Percentiles rank a stretch among this genome's conserved stretches.
phyloP scores from a whole-genome alignment of 78 protist species.

The Speleostelium caveatum region DNA sequence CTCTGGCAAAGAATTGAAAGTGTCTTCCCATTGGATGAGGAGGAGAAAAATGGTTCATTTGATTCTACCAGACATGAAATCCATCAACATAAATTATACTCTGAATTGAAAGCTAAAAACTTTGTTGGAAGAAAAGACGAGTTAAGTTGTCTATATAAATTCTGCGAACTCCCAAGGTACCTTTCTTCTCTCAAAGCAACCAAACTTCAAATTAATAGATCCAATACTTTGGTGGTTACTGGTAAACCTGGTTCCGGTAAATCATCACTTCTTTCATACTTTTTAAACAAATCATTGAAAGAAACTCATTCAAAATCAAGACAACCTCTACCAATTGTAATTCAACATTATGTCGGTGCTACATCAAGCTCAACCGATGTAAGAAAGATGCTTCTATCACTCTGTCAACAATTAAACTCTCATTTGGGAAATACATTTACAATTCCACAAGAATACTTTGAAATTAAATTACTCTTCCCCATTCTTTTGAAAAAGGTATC shows the following conservation, averaged over 20 bases:
- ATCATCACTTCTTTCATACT: slow-evolving; percentile 47
- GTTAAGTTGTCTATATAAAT: slow-evolving; percentile 31
- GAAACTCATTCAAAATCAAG: not conserved
- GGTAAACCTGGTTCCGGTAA: slow-evolving; percentile 87
- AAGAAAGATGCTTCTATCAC: not conserved
- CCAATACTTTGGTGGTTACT: slow-evolving; percentile 38
- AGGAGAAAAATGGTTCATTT: not conserved
- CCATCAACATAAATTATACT: slow-evolving; percentile 27
- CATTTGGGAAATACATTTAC: not conserved
- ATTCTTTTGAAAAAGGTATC: slow-evolving; percentile 38
- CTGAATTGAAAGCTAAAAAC: not conserved
- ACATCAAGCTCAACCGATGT: slow-evolving; percentile 30
- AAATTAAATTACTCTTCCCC: slow-evolving; percentile 12
- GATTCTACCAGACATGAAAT: slow-evolving; percentile 27
- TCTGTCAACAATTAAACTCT: slow-evolving; percentile 34
- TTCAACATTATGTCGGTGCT: slow-evolving; percentile 49
- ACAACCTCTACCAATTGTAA: not conserved
- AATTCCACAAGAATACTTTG: slow-evolving; percentile 19
- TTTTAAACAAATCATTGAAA: not conserved
- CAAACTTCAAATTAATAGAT: slow-evolving; percentile 41
- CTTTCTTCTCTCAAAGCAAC: not conserved
- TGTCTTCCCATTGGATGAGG: slow-evolving; percentile 13
- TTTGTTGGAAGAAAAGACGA: slow-evolving; percentile 75
- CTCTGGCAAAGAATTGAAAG: slow-evolving; percentile 55
- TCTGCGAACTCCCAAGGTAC: slow-evolving; percentile 22